Evolutionary conservation across 164 flowering plant species (phyloP).

Genomic region (Nymphaea thermarum): DNA sequence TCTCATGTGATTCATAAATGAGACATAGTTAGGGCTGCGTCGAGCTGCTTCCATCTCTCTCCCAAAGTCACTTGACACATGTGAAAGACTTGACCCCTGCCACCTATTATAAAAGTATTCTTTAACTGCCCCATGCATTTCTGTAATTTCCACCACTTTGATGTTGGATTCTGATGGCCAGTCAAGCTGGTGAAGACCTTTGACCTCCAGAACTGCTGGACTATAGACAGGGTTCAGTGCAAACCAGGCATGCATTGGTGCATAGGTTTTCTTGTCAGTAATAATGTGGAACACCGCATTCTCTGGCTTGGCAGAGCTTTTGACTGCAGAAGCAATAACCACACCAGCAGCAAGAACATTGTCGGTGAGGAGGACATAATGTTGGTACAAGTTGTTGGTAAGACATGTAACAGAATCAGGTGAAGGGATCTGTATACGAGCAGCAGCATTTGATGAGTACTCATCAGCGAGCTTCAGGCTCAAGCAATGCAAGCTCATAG

Average conservation of each 20-base stretch:
- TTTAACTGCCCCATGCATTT: slow-evolving; percentile 32
- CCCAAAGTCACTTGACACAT: background rate
- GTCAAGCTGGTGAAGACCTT: slow-evolving; percentile 66
- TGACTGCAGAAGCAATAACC: slow-evolving; percentile 41
- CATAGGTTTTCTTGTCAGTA: slow-evolving; percentile 73
- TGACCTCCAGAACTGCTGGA: slow-evolving; percentile 59
- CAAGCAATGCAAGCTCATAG: slow-evolving; percentile 58
- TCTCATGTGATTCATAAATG: slow-evolving; percentile 49
- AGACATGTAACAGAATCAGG: slow-evolving; percentile 46
- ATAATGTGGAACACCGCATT: slow-evolving; percentile 59
- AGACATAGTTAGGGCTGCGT: slow-evolving; percentile 31
- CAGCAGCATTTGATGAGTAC: slow-evolving; percentile 50
- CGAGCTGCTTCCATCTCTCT: background rate
- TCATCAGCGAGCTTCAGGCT: slow-evolving; percentile 53
- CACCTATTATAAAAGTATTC: slow-evolving; percentile 16
- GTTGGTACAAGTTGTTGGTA: slow-evolving; percentile 37
- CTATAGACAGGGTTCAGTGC: slow-evolving; percentile 27
- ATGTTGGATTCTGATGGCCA: slow-evolving; percentile 47
- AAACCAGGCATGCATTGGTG: slow-evolving; percentile 82
- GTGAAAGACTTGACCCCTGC: background rate
- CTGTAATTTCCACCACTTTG: slow-evolving; percentile 36
- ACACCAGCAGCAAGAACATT: slow-evolving; percentile 72
- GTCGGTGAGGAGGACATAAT: slow-evolving; percentile 55
- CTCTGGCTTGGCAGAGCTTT: slow-evolving; percentile 33
- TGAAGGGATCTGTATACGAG: slow-evolving; percentile 46